A percentile compares a stretch with the other conserved stretches of the same genome.
Conservation (phyloP, 306 rosid genomes). For the Malus sieversii region DNA sequence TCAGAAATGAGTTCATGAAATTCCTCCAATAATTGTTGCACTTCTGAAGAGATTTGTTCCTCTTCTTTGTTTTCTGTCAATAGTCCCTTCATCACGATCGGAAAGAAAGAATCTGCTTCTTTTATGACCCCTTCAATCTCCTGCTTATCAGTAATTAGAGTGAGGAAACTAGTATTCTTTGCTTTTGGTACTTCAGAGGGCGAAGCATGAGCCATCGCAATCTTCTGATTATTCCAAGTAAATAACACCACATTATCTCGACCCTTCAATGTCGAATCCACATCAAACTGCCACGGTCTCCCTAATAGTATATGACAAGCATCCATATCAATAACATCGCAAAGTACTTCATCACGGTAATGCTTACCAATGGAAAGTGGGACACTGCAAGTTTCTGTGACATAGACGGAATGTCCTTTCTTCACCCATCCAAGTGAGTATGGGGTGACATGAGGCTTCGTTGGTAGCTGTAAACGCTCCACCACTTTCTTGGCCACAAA, state of each 20-base stretch:
- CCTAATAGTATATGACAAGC: background rate
- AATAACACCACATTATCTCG: background rate
- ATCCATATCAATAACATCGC: background rate
- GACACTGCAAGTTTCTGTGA: too few species aligned
- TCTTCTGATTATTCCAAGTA: background rate
- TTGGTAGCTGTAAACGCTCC: too few species aligned
- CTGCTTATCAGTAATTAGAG: background rate
- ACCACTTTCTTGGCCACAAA: too few species aligned
- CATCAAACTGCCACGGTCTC: background rate
- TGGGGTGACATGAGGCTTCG: too few species aligned
- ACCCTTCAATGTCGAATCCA: background rate
- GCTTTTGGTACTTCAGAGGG: background rate
- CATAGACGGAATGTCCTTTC: fast-evolving
- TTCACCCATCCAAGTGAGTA: too few species aligned
- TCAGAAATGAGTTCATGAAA: too few species aligned
- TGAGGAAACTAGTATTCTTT: background rate
- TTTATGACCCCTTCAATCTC: background rate
- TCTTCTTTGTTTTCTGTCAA: too few species aligned
- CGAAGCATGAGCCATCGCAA: background rate
- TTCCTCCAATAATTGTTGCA: too few species aligned
- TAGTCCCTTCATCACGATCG: background rate
- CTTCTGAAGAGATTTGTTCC: too few species aligned
- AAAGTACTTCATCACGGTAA: background rate
- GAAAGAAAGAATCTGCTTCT: background rate
- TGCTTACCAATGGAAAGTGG: background rate